Percentiles rank a stretch among this genome's conserved stretches.
Conservation (phyloP, 768 basidiomycete species). For the Xerocomellus intermedius region DNA sequence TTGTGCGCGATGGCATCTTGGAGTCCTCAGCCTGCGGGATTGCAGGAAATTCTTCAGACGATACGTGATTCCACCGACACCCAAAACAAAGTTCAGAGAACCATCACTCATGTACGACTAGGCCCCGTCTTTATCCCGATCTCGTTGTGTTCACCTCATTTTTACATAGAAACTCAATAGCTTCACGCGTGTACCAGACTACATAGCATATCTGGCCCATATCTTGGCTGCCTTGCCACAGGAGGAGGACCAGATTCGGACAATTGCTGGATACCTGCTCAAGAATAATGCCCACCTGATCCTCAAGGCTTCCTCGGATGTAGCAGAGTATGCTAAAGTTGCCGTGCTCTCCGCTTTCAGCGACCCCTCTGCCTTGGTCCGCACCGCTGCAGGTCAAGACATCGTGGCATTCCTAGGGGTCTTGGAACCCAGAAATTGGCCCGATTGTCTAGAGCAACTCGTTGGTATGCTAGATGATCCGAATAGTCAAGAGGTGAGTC, state of each 20-base stretch:
- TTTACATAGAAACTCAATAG: slow-evolving; percentile 73
- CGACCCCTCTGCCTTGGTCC: slow-evolving; percentile 81
- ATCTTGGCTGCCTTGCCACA: slow-evolving; percentile 78
- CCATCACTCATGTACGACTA: slow-evolving; percentile 73
- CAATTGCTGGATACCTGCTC: slow-evolving; percentile 93
- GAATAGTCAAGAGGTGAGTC: slow-evolving; percentile 83
- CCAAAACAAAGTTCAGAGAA: slow-evolving; percentile 67
- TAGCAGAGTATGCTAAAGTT: slow-evolving; percentile 70
- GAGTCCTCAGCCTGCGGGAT: slow-evolving; percentile 80
- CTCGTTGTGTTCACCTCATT: slow-evolving; percentile 19
- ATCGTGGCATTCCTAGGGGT: slow-evolving; percentile 87
- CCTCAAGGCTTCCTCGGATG: slow-evolving; percentile 61
- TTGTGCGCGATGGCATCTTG: slow-evolving; percentile 62
- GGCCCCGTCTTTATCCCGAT: slow-evolving; percentile 19
- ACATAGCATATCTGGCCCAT: slow-evolving; percentile 93
- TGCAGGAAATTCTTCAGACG: slow-evolving; percentile 90
- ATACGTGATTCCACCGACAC: slow-evolving; percentile 89
- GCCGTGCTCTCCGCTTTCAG: slow-evolving; percentile 79
- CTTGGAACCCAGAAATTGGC: slow-evolving; percentile 91
- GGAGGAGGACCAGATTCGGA: slow-evolving; percentile 91
- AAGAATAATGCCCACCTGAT: slow-evolving; percentile 92
- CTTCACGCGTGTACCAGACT: slow-evolving; percentile 88
- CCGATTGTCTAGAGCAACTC: slow-evolving; percentile 87
- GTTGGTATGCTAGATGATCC: slow-evolving; percentile 79
- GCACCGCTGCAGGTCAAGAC: slow-evolving; percentile 92